Evolutionary conservation across 179 eudicot species (phyloP).

Genomic region (Beta corolliflora): DNA sequence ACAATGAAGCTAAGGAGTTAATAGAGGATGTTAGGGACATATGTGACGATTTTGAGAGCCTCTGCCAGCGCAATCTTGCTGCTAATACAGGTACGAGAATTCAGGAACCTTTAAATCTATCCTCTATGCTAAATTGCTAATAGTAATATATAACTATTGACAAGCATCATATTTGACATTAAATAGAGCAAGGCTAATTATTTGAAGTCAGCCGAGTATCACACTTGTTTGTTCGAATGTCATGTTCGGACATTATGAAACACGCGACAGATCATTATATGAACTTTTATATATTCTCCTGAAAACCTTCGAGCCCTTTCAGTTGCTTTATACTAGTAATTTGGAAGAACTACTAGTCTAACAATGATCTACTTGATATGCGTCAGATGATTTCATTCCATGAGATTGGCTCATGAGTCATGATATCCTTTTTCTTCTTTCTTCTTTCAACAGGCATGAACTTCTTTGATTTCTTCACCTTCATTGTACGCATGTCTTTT

Average conservation of each 20-base stretch:
- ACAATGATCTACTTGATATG: neutral
- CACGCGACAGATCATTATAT: neutral
- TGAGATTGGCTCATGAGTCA: neutral
- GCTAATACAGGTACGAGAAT: slow-evolving; percentile 79
- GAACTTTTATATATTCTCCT: neutral
- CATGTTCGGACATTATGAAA: neutral
- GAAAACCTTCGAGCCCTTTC: neutral
- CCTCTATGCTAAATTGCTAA: neutral
- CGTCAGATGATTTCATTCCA: neutral
- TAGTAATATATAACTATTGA: neutral
- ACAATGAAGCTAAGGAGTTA: slow-evolving; percentile 79
- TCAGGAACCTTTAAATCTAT: neutral
- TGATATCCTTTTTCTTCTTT: neutral
- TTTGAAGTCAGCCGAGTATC: slow-evolving; percentile 1
- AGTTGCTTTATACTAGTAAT: neutral
- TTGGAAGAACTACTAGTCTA: neutral
- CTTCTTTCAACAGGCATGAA: slow-evolving; percentile 68
- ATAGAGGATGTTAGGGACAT: slow-evolving; percentile 88
- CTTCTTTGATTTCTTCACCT: slow-evolving; percentile 80
- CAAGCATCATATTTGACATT: neutral
- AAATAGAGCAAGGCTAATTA: neutral
- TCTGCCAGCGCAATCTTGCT: slow-evolving; percentile 96
- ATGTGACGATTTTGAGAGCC: slow-evolving; percentile 92
- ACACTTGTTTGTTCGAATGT: neutral
- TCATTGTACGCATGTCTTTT: slow-evolving; percentile 61